A percentile compares a stretch with the other conserved stretches of the same genome.
phyloP scores from a whole-genome alignment of 2,329 filamentous ascomycete species.

The Ophiocordyceps camponoti-rufipedis region DNA sequence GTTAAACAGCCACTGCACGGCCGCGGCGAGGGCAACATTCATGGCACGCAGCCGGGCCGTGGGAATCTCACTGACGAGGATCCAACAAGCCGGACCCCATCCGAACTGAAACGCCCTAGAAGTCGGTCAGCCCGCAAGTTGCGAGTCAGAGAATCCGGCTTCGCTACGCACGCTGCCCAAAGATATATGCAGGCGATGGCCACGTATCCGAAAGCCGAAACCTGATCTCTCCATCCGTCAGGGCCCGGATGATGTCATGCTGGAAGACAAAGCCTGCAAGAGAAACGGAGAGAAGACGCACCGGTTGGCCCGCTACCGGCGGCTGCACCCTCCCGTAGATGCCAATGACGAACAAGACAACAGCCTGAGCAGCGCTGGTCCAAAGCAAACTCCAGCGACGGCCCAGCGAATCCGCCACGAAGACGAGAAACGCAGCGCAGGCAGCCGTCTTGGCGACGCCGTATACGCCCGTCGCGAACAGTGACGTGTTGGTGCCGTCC shows the following conservation, averaged over 20 bases:
- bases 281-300: conserved; percentile 7
- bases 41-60: conserved; percentile 45
- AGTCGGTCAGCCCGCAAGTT: conserved; percentile 4
- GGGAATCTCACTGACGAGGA: conserved; percentile 51
- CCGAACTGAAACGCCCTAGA: conserved; percentile 44
- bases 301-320: conserved; percentile 30
- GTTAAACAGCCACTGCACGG: conserved; percentile 59
- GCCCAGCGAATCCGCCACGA: conserved; percentile 51
- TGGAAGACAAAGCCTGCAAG: neutral
- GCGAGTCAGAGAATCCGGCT: neutral
- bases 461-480: conserved; percentile 60
- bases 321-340: conserved; percentile 47
- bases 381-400: conserved; percentile 41
- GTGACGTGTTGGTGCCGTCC: conserved; percentile 30
- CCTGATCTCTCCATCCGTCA: conserved; percentile 7
- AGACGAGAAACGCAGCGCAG: conserved; percentile 45
- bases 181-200: conserved; percentile 56
- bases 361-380: conserved; percentile 43
- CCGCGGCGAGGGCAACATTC: conserved; percentile 50
- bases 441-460: conserved; percentile 51
- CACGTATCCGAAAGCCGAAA: conserved; percentile 49
- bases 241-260: neutral
- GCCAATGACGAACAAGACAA: conserved; percentile 53
- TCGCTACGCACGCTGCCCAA: conserved; percentile 34
- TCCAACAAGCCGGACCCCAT: conserved; percentile 58